phyloP scores from a whole-genome alignment of 2,329 filamentous ascomycete genomes.

The Fusarium sp. region DNA sequence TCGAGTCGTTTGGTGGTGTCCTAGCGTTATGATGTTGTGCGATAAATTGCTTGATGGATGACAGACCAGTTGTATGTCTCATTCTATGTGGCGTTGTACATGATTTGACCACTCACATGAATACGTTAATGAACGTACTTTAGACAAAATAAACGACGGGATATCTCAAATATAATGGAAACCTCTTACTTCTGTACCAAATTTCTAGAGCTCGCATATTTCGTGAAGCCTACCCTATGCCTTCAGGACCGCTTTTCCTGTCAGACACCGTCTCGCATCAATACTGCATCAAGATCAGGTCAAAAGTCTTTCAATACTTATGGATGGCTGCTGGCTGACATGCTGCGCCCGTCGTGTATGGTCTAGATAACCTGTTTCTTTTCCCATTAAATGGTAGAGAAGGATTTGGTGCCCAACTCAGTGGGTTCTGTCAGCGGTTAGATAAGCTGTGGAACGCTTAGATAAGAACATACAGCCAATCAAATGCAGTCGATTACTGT shows the following conservation, averaged over 20 bases:
- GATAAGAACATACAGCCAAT: background rate
- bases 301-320: background rate
- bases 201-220: background rate
- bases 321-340: background rate
- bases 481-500: background rate
- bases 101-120: background rate
- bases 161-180: too few relatives aligned
- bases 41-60: too few relatives aligned
- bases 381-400: background rate
- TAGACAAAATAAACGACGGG: too few relatives aligned
- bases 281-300: background rate
- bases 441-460: background rate
- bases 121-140: fast-evolving
- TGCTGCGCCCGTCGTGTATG: background rate
- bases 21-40: too few relatives aligned
- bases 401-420: background rate
- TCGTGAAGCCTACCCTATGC: background rate
- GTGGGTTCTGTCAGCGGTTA: background rate
- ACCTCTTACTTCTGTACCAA: too few relatives aligned
- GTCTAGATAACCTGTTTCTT: background rate
- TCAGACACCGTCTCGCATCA: background rate
- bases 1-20: too few relatives aligned
- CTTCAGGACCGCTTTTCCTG: background rate
- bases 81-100: background rate
- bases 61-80: background rate